These are phyloP conservation scores for Somion occarium DNA, from an alignment of 1,284 basidiomycete species.

Conservation along the genomic window DNA sequence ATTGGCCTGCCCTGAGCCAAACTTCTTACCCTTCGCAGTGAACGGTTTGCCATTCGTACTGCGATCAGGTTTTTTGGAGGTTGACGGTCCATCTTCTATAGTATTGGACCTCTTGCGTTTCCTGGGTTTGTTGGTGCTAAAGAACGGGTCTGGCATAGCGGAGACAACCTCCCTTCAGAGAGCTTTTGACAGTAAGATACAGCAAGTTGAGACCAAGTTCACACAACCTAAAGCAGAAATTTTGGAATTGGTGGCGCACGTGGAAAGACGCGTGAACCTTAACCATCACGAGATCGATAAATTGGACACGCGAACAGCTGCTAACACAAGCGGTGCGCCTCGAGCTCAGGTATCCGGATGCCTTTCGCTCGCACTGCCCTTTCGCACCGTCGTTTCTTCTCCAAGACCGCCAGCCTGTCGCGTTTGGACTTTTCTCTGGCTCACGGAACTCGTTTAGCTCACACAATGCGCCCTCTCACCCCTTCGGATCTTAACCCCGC, in stretches of 20 bases:
- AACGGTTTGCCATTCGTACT: too few relatives aligned
- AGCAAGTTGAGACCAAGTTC: not conserved
- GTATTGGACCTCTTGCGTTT: slow-evolving; percentile 57
- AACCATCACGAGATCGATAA: not conserved
- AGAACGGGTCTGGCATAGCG: slow-evolving; percentile 79
- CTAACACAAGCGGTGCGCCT: not conserved
- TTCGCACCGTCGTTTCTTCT: not conserved
- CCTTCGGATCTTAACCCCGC: slow-evolving; percentile 75
- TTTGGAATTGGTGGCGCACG: not conserved
- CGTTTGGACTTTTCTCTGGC: not conserved
- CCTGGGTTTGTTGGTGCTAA: slow-evolving; percentile 60
- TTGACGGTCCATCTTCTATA: slow-evolving; percentile 24
- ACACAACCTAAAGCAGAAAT: too few relatives aligned
- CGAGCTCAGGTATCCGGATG: not conserved
- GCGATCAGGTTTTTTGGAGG: slow-evolving; percentile 23
- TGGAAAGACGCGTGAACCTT: not conserved
- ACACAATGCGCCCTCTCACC: slow-evolving; percentile 53
- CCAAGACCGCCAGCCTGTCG: not conserved
- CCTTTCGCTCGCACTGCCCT: not conserved
- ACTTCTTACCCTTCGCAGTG: slow-evolving; percentile 13
- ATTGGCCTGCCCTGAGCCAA: slow-evolving; percentile 9
- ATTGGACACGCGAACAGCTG: too few relatives aligned
- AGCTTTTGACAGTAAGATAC: too few relatives aligned
- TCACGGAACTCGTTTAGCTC: slow-evolving; percentile 2
- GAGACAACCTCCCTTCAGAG: not conserved